These are phyloP conservation scores for Suhomyces tanzawaensis DNA, from an alignment of 805 yeast species.

Conservation along the genomic window DNA sequence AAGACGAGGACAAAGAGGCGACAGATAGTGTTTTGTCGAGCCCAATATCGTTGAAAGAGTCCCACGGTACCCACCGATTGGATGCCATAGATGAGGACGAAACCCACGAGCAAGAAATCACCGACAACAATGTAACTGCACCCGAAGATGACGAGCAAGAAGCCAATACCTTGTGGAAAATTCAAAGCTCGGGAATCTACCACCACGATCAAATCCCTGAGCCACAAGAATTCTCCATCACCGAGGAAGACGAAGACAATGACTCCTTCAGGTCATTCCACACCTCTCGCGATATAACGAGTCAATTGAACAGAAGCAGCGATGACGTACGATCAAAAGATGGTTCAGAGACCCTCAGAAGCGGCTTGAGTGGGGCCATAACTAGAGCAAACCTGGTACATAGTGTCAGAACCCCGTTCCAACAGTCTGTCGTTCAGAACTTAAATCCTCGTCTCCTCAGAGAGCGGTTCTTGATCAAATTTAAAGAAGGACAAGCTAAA, in stretches of 20 bases:
- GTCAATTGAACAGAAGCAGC: neutral
- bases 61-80: neutral
- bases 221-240: slow-evolving; percentile 1
- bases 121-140: neutral
- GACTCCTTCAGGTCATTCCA: neutral
- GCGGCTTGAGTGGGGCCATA: too few species aligned
- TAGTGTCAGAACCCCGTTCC: slow-evolving; percentile 17
- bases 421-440: slow-evolving; percentile 30
- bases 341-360: too few species aligned
- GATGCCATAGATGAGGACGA: neutral
- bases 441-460: slow-evolving; percentile 18
- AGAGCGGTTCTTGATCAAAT: slow-evolving; percentile 13
- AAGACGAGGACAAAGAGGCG: neutral
- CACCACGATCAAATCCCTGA: neutral
- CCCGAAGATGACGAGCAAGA: neutral
- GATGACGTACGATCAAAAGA: too few species aligned
- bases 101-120: neutral
- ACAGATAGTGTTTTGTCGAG: neutral
- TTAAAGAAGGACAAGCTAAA: slow-evolving; percentile 9
- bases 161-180: neutral
- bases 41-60: too few species aligned
- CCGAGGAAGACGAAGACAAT: neutral
- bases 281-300: neutral
- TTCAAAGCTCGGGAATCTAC: neutral
- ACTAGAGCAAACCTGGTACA: neutral